Percentiles rank a stretch among this genome's conserved stretches.
phyloP scores from a whole-genome alignment of 768 basidiomycete species.

The Mycena olivaceomarginata region DNA sequence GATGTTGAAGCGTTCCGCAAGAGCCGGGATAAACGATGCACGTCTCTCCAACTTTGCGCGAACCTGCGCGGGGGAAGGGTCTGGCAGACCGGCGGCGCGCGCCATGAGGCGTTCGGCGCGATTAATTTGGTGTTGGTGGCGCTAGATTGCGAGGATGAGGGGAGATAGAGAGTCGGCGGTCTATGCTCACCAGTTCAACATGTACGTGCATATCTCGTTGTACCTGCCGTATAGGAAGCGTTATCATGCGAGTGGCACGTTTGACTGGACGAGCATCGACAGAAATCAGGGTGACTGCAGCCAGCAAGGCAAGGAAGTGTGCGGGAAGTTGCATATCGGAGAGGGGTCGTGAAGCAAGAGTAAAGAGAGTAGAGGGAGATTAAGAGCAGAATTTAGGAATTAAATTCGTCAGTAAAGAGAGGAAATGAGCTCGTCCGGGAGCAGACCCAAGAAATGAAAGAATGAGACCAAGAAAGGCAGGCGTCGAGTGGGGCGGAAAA shows the following conservation, averaged over 20 bases:
- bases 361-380: slow-evolving; percentile 7
- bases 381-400: slow-evolving; percentile 3
- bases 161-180: too few species aligned
- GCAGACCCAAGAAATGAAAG: slow-evolving; percentile 34
- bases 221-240: slow-evolving; percentile 29
- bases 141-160: slow-evolving; percentile 16
- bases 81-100: slow-evolving; percentile 30
- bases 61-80: slow-evolving; percentile 34
- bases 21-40: slow-evolving; percentile 22
- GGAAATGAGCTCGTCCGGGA: slow-evolving; percentile 42
- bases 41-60: slow-evolving; percentile 39
- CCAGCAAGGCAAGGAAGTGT: slow-evolving; percentile 28
- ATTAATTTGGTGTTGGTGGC: slow-evolving; percentile 45
- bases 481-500: slow-evolving; percentile 4
- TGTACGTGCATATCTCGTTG: slow-evolving; percentile 10
- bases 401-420: slow-evolving; percentile 35
- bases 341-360: slow-evolving; percentile 16
- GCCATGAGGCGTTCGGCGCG: slow-evolving; percentile 40
- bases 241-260: slow-evolving; percentile 16
- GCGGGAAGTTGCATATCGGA: slow-evolving; percentile 35
- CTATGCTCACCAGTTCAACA: slow-evolving; percentile 30
- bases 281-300: slow-evolving; percentile 11
- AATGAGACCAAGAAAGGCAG: slow-evolving; percentile 34
- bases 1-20: slow-evolving; percentile 33
- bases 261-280: slow-evolving; percentile 37